Evolutionary conservation across 306 rosid genomes (phyloP), one percentile per base, ranked within the genome.

Genomic region (Cucumis cinereus): DNA sequence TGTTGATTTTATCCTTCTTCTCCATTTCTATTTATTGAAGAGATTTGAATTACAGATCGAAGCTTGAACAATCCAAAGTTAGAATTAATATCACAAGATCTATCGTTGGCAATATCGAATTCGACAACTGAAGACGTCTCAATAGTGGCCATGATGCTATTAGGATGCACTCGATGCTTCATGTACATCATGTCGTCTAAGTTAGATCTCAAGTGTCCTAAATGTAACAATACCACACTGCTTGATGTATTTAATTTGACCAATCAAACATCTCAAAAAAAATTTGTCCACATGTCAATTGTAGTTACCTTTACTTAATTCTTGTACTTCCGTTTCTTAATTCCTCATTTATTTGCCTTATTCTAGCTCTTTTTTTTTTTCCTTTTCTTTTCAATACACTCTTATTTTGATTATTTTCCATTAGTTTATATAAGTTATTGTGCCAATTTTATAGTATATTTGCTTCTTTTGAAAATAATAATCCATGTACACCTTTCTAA

Each of bases 161-260:
- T 89, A 5, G 98, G 98, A 0, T 94, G 98, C 47, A 93, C 94
- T 0, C 84, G 87, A 5, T 94, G 98, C 36, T 93, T 91, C 79
- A 90, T 94, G 95, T 94, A 91, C 57, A 88, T 91, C 60, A 91
- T 94, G 98, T 89, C 89, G 15, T 84, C 90, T 1, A 90, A 87
- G 74, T 81, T 83, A 17, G 92, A 94, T 30, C 93, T 87, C 1
- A 89, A 88, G 36, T 94, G 98, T 75, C 97, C 97, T 20, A 94
- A 85, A 36, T 94, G 98, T 90, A 89, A 91, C 74, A 86, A 88
- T 88, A 91, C 95, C 2, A 90, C 83, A 60, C 79, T 94, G 76
- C 92, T 94, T 2, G 92, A 94, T 74, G 85, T 93, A 49, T 83
- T 77, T 60, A 15, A 71, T 71, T 49, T 45, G 75, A 22, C 0